phyloP scores from a whole-genome alignment of 306 rosid genomes.

The Quercus variabilis region DNA sequence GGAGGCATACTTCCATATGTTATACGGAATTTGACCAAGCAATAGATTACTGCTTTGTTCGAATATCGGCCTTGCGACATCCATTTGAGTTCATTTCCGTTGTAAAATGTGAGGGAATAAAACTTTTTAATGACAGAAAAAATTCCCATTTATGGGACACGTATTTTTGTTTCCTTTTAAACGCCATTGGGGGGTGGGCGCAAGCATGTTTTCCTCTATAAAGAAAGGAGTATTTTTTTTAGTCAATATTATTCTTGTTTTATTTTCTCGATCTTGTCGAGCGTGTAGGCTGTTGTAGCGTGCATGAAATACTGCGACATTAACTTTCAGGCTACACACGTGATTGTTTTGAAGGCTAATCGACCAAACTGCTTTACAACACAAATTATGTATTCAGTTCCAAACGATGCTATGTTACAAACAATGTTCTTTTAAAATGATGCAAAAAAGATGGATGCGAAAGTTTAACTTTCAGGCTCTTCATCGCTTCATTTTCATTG shows the following conservation, averaged over 20 bases:
- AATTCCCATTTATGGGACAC: slow-evolving; percentile 30
- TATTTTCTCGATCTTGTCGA: slow-evolving; percentile 6
- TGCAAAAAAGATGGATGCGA: too few relatives aligned
- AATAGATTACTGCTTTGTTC: slow-evolving; percentile 34
- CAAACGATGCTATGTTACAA: neutral
- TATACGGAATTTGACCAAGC: slow-evolving; percentile 59
- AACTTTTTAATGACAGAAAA: slow-evolving; percentile 22
- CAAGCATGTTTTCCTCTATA: neutral
- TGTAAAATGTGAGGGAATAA: slow-evolving; percentile 31
- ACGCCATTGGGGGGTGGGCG: slow-evolving; percentile 12
- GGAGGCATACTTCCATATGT: slow-evolving; percentile 94
- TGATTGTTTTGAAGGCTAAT: neutral
- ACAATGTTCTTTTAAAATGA: neutral
- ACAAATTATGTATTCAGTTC: neutral
- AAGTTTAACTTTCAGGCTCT: too few relatives aligned
- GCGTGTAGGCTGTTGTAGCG: too few relatives aligned
- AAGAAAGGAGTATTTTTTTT: neutral
- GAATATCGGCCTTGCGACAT: slow-evolving; percentile 4
- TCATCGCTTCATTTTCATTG: neutral
- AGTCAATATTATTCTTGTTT: neutral
- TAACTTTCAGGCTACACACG: neutral
- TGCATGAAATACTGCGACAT: neutral
- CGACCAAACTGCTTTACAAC: neutral
- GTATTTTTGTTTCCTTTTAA: slow-evolving; percentile 27
- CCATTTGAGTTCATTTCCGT: neutral